Percentiles rank a stretch among this genome's conserved stretches.
Conservation (phyloP, 73 alveolate genomes). For the Tetrahymena elliotti region DNA sequence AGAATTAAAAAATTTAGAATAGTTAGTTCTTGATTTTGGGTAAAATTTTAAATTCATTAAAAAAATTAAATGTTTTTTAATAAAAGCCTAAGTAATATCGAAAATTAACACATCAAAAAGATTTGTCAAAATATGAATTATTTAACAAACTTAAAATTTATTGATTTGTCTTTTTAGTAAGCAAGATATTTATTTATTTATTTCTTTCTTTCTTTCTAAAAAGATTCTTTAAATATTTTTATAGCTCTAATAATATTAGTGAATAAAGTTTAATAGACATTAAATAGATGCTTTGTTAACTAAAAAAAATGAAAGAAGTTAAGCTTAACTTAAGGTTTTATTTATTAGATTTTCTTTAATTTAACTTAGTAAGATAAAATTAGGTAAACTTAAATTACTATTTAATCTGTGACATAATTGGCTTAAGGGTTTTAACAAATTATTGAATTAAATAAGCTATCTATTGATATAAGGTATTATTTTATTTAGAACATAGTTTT, state of each 20-base stretch:
- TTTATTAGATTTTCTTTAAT: not conserved
- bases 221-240: too few species aligned
- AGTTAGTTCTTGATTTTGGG: not conserved
- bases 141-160: not conserved
- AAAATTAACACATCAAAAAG: not conserved
- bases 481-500: not conserved
- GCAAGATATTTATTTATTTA: not conserved
- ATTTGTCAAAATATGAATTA: not conserved
- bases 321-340: not conserved
- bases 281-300: not conserved
- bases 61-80: not conserved
- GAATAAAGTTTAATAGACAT: not conserved
- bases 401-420: not conserved
- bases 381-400: not conserved
- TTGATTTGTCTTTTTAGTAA: not conserved
- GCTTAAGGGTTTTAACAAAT: not conserved
- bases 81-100: not conserved
- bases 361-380: not conserved
- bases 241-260: not conserved
- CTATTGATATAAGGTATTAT: not conserved
- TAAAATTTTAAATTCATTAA: not conserved
- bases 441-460: not conserved
- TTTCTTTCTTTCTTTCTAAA: too few species aligned
- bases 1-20: not conserved
- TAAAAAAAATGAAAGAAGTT: not conserved